Conservation (phyloP, 2,329 filamentous ascomycete species). For the Pseudogymnoascus sp. region DNA sequence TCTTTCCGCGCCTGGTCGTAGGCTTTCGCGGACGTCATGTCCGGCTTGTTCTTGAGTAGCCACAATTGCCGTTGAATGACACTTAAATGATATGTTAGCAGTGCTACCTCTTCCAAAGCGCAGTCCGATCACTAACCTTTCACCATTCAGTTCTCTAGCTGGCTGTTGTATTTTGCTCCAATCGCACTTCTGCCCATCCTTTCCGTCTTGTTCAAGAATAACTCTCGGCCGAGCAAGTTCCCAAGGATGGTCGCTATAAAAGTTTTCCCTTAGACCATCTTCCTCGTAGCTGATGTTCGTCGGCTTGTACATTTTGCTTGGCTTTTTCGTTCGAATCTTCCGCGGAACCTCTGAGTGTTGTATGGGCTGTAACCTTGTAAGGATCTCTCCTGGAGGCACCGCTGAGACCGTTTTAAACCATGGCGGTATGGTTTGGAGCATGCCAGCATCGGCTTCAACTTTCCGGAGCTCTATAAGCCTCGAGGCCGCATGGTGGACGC, state of each 20-base stretch:
- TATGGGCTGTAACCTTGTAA: conserved; percentile 45
- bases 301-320: conserved; percentile 73
- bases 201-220: conserved; percentile 77
- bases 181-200: conserved; percentile 66
- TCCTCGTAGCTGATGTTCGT: conserved; percentile 72
- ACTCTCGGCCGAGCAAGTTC: conserved; percentile 84
- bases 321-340: conserved; percentile 43
- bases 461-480: conserved; percentile 37
- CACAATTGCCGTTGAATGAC: conserved; percentile 88
- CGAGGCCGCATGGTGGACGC: conserved; percentile 40
- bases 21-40: conserved; percentile 56
- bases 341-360: conserved; percentile 33
- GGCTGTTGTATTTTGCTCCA: conserved; percentile 73
- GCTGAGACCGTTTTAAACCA: conserved; percentile 28
- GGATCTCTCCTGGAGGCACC: conserved; percentile 48
- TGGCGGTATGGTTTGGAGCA: conserved; percentile 19
- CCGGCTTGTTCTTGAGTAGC: conserved; percentile 59
- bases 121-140: conserved; percentile 51
- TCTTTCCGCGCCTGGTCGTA: conserved; percentile 85
- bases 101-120: not conserved
- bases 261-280: conserved; percentile 69
- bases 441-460: conserved; percentile 25
- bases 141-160: conserved; percentile 70
- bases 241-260: conserved; percentile 95
- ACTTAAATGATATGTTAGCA: conserved; percentile 39